Percentiles rank a stretch among this genome's conserved stretches.
Conservation (phyloP, 1,139 yeast species). For the Debaryomyces nepalensis region DNA sequence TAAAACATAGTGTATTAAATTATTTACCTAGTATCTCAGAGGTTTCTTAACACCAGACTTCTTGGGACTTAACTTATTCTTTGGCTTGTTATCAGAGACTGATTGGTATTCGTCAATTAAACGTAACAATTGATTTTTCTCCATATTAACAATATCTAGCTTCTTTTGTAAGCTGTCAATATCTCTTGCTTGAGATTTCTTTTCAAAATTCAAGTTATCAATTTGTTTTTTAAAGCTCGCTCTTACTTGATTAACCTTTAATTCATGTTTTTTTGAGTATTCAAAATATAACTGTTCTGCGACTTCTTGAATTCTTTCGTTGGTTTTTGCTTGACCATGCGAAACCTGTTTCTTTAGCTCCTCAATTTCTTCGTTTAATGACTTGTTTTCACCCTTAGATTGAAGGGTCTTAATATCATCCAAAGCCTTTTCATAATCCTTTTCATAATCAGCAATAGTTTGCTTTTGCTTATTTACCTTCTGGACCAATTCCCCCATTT, state of each 20-base stretch:
- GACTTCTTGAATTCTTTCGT: constrained; percentile 51
- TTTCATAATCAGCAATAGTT: constrained; percentile 17
- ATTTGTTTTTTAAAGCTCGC: constrained; percentile 36
- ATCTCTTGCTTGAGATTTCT: constrained; percentile 47
- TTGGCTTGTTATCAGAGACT: not conserved
- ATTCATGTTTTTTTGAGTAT: constrained; percentile 71
- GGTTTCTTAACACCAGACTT: constrained; percentile 15
- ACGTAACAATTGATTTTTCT: constrained; percentile 52
- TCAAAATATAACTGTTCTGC: constrained; percentile 71
- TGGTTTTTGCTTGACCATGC: constrained; percentile 44
- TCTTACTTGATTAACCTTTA: constrained; percentile 40
- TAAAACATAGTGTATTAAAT: constrained; percentile 1
- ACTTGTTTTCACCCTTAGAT: constrained; percentile 4
- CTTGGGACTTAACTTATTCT: constrained; percentile 16
- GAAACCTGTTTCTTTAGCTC: constrained; percentile 29
- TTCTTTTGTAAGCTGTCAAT: constrained; percentile 49
- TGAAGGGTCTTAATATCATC: constrained; percentile 12
- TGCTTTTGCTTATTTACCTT: constrained; percentile 24
- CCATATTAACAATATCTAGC: constrained; percentile 52
- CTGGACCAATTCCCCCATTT: constrained; percentile 28
- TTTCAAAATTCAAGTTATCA: constrained; percentile 43
- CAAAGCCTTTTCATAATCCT: constrained; percentile 13
- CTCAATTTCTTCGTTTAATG: constrained; percentile 23
- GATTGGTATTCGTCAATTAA: constrained; percentile 17
- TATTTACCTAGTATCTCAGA: constrained; percentile 10